Conservation (phyloP, 768 basidiomycete genomes). For the Collybia nuda region DNA sequence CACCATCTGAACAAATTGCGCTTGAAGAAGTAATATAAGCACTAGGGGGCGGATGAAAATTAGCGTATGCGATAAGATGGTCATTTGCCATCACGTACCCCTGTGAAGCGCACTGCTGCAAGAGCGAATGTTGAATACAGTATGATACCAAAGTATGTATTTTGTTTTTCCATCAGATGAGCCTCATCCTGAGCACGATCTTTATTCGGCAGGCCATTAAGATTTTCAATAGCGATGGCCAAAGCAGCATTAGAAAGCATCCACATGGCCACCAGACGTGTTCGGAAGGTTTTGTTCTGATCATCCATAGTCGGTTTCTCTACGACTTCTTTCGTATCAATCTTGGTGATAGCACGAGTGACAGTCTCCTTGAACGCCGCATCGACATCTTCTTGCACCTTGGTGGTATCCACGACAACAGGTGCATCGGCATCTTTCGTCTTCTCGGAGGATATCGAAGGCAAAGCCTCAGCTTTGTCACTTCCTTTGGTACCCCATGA, state of each 20-base stretch:
- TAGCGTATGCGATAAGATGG: background rate
- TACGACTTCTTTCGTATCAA: slow-evolving; percentile 58
- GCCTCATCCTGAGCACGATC: slow-evolving; percentile 36
- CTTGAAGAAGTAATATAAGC: slow-evolving; percentile 80
- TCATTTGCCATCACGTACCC: slow-evolving; percentile 49
- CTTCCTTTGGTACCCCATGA: slow-evolving; percentile 96
- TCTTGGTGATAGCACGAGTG: slow-evolving; percentile 78
- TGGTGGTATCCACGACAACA: slow-evolving; percentile 84
- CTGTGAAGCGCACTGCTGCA: slow-evolving; percentile 69
- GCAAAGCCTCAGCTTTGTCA: slow-evolving; percentile 91
- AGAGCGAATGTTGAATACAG: slow-evolving; percentile 79
- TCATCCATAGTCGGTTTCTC: slow-evolving; percentile 89
- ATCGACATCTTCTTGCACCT: slow-evolving; percentile 87
- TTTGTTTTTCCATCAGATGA: slow-evolving; percentile 41
- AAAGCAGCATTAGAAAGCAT: slow-evolving; percentile 70
- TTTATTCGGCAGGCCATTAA: slow-evolving; percentile 56
- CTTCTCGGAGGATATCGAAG: slow-evolving; percentile 86
- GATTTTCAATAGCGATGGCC: slow-evolving; percentile 73
- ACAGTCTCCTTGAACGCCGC: slow-evolving; percentile 91
- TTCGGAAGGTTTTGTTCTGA: slow-evolving; percentile 90
- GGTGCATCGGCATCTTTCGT: slow-evolving; percentile 68
- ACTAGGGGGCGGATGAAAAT: slow-evolving; percentile 41
- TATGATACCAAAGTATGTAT: slow-evolving; percentile 72
- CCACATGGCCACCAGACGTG: slow-evolving; percentile 82
- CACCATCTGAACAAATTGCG: slow-evolving; percentile 82